A percentile compares a stretch with the other conserved stretches of the same genome.
phyloP scores from a whole-genome alignment of 148 eudicot genomes.

The Amaranthus hypochondriacus region DNA sequence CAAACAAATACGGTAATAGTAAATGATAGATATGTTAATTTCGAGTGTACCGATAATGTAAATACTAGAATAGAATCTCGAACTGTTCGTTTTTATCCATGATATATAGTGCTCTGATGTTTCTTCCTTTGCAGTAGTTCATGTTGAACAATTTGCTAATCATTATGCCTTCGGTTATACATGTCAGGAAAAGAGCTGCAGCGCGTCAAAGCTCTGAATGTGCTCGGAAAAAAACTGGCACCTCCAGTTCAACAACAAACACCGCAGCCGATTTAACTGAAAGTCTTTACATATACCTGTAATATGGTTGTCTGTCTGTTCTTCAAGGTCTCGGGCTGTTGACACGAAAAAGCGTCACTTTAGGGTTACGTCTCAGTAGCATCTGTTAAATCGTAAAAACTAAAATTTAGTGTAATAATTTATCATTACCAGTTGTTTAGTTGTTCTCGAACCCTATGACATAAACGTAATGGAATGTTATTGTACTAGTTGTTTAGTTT shows the following conservation, averaged over 20 bases:
- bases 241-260: slow-evolving; percentile 23
- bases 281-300: background rate
- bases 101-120: too few relatives aligned
- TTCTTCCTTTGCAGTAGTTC: background rate
- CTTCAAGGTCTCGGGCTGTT: background rate
- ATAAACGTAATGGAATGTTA: too few relatives aligned
- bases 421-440: too few relatives aligned
- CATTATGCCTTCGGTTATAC: background rate
- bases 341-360: background rate
- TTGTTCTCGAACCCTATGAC: too few relatives aligned
- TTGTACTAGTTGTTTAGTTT: too few relatives aligned
- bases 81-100: too few relatives aligned
- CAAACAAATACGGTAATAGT: too few relatives aligned
- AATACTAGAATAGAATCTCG: too few relatives aligned
- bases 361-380: background rate
- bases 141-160: background rate
- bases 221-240: slow-evolving; percentile 47
- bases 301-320: background rate
- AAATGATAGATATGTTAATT: too few relatives aligned
- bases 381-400: background rate
- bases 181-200: slow-evolving; percentile 62
- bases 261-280: slow-evolving; percentile 10
- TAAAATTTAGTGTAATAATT: background rate
- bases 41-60: too few relatives aligned
- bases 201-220: slow-evolving; percentile 57